phyloP scores from a whole-genome alignment of 495 filamentous ascomycete species.

The Monascus purpureus region DNA sequence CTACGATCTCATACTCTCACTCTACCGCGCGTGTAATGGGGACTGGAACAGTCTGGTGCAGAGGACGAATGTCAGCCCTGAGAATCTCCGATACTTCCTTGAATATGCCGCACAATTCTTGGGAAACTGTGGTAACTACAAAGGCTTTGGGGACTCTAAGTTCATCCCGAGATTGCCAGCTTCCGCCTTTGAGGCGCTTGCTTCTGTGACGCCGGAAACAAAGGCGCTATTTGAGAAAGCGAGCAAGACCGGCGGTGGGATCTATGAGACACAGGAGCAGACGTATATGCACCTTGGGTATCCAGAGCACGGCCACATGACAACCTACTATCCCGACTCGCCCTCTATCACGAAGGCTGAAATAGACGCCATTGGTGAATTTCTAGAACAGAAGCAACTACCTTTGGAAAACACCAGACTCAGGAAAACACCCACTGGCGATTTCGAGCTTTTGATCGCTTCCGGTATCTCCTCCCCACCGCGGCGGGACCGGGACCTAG shows the following conservation, averaged over 20 bases:
- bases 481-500: conserved; percentile 50
- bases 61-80: conserved; percentile 54
- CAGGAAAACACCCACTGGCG: conserved; percentile 53
- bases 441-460: conserved; percentile 75
- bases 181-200: conserved; percentile 56
- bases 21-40: conserved; percentile 59
- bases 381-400: conserved; percentile 60
- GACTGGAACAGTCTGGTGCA: conserved; percentile 62
- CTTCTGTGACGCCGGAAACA: conserved; percentile 43
- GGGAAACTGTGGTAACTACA: conserved; percentile 89
- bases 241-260: conserved; percentile 40
- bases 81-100: conserved; percentile 61
- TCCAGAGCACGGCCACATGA: conserved; percentile 67
- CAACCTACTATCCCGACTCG: conserved; percentile 85
- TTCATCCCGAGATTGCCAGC: conserved; percentile 71
- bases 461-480: conserved; percentile 49
- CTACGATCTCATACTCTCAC: conserved; percentile 75
- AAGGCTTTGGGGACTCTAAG: conserved; percentile 89
- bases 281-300: conserved; percentile 77
- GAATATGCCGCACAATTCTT: conserved; percentile 83
- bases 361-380: conserved; percentile 55
- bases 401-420: conserved; percentile 82
- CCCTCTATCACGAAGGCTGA: conserved; percentile 74
- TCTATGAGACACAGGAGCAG: conserved; percentile 54
- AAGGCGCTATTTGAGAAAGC: conserved; percentile 50